Percentiles rank a stretch among this genome's conserved stretches.
Conservation (phyloP, 441 rosid genomes). For the Bocquillonia castaneifolia region DNA sequence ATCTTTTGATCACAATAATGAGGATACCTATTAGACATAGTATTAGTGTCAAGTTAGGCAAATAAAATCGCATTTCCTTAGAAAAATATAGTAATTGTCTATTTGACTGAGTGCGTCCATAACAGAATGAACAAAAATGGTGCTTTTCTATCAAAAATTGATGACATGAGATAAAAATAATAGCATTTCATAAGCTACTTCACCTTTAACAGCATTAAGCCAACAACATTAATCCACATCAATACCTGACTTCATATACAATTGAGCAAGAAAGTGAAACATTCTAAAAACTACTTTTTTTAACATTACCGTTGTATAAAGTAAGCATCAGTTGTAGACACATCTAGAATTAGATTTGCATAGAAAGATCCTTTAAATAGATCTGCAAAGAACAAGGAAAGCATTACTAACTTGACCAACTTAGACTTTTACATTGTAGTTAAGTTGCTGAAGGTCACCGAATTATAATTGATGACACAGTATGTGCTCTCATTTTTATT, state of each 20-base stretch:
- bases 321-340: constrained; percentile 54
- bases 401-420: constrained; percentile 11
- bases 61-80: not conserved
- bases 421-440: not conserved
- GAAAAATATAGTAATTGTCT: not conserved
- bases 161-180: not conserved
- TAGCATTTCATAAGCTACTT: constrained; percentile 7
- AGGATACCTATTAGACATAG: constrained; percentile 64
- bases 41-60: constrained; percentile 15
- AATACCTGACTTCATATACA: not conserved
- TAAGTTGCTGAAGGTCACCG: not conserved
- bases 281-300: not conserved
- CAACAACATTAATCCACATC: constrained; percentile 10
- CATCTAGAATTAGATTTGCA: constrained; percentile 75
- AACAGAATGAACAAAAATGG: not conserved
- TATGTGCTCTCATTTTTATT: not conserved
- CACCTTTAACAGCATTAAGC: not conserved
- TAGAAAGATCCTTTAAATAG: constrained; percentile 81
- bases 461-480: not conserved
- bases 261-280: constrained; percentile 12
- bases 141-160: not conserved
- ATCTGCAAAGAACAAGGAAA: constrained; percentile 43
- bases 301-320: constrained; percentile 51
- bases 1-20: constrained; percentile 83
- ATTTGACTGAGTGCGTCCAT: not conserved